Conservation (phyloP, 2,329 filamentous ascomycete genomes). For the Uncinocarpus reesii region DNA sequence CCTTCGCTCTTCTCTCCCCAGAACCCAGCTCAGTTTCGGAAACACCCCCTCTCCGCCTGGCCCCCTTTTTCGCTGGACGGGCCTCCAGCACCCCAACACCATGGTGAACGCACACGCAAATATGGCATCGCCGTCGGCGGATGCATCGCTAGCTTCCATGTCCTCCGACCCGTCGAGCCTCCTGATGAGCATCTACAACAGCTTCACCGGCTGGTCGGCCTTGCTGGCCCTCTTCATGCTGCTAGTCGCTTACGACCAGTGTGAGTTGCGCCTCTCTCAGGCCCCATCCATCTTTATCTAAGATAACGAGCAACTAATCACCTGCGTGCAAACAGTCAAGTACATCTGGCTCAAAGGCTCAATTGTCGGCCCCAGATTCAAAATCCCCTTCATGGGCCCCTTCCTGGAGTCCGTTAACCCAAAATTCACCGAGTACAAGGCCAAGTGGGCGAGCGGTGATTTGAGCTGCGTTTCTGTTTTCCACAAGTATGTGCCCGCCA, state of each 20-base stretch:
- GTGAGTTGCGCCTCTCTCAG: no score
- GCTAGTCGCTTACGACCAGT: slow-evolving; percentile 77
- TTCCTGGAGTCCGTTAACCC: slow-evolving; percentile 88
- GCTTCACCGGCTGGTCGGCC: slow-evolving; percentile 55
- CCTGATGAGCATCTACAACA: slow-evolving; percentile 48
- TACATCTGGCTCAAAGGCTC: slow-evolving; percentile 66
- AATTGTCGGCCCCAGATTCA: slow-evolving; percentile 64
- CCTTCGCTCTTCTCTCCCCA: background rate
- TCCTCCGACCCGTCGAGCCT: slow-evolving; percentile 38
- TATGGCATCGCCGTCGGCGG: slow-evolving; percentile 59
- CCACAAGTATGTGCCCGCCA: slow-evolving; percentile 82
- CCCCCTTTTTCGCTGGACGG: background rate
- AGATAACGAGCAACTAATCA: background rate
- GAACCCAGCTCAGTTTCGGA: background rate
- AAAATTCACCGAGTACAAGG: slow-evolving; percentile 81
- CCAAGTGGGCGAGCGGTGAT: slow-evolving; percentile 82
- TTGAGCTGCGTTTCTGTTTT: slow-evolving; percentile 97
- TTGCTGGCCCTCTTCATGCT: slow-evolving; percentile 59
- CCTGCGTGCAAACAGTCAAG: slow-evolving; percentile 50
- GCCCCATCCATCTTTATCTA: background rate
- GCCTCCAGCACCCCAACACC: slow-evolving; percentile 5
- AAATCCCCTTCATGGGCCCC: slow-evolving; percentile 83
- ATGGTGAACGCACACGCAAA: slow-evolving; percentile 50
- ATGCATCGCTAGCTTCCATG: slow-evolving; percentile 49
- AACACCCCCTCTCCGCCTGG: background rate